Evolutionary conservation across 768 basidiomycete species (phyloP), one percentile per base, ranked within the genome.

Genomic region (Mycena epipterygia): DNA sequence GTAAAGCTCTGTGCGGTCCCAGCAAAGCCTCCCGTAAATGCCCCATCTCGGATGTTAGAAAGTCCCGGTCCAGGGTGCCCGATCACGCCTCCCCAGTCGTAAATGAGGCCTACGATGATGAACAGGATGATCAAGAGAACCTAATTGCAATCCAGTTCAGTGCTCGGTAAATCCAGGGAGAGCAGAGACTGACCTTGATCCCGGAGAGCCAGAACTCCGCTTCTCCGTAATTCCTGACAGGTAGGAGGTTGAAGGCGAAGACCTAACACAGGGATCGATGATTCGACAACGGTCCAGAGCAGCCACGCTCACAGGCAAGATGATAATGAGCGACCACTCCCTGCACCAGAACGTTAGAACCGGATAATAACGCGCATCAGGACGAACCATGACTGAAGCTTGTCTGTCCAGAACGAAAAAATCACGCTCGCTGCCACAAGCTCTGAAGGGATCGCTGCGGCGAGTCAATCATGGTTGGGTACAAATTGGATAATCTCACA

Each of bases 181-280:
- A 16, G 33, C 19, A 30, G 19, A 23, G 14, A 39, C 52, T 56
- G 27, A 92, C 88, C 79, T 92, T 92, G 74, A 92, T 84, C 73
- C 88, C 83, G 11, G 90, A 88, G 60, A 88, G 84, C 89, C 89
- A 91, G 78, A 89, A 89, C 73, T 88, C 89, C 0, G 87, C 86
- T 82, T 91, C 90, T 51, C 88, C 89, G 88, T 62, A 16, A 16
- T 39, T 49, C 33, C 61, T 17, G 48, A 44, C 41, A 35, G 53
- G 68, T 16, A 69, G 68, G 32, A 69, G 61, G 61, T 69, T 69
- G 60, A 69, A 69, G 12, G 68, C 68, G 61, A 69, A 69, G 33
- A 69, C 68, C 60, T 68, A 33, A 53, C 29, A 53, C 29, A 16
- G 46, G 21, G 25, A 59, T 53, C 12, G 37, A 42, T 27, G 49